phyloP scores from a whole-genome alignment of 495 filamentous ascomycete genomes.

The Xylaria palmicola region DNA sequence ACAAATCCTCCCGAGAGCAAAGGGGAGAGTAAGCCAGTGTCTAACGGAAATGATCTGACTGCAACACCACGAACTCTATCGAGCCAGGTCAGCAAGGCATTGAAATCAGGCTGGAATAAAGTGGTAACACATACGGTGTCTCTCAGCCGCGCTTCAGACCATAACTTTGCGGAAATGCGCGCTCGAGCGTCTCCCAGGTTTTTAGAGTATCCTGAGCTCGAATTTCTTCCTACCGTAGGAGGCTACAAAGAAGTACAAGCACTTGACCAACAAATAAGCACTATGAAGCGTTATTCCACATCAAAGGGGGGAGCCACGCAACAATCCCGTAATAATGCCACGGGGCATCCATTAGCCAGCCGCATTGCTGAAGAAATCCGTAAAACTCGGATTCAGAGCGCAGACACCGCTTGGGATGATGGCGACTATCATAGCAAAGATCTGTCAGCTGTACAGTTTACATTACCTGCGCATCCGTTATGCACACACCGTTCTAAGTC shows the following conservation, averaged over 20 bases:
- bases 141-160: slow-evolving; percentile 8
- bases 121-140: slow-evolving; percentile 25
- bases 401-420: slow-evolving; percentile 8
- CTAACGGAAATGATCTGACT: slow-evolving; percentile 12
- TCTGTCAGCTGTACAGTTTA: neutral
- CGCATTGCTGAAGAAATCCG: slow-evolving; percentile 27
- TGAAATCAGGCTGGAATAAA: slow-evolving; percentile 34
- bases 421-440: neutral
- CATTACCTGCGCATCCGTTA: slow-evolving; percentile 1
- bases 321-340: slow-evolving; percentile 11
- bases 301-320: slow-evolving; percentile 6
- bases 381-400: slow-evolving; percentile 20
- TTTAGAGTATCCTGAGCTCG: slow-evolving; percentile 39
- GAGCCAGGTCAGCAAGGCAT: slow-evolving; percentile 30
- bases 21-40: slow-evolving; percentile 5
- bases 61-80: slow-evolving; percentile 24
- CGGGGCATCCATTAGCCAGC: slow-evolving; percentile 17
- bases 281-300: slow-evolving; percentile 30
- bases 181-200: slow-evolving; percentile 11
- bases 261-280: slow-evolving; percentile 33
- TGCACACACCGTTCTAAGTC: slow-evolving; percentile 5
- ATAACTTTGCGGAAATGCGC: slow-evolving; percentile 14
- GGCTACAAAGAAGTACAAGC: slow-evolving; percentile 33
- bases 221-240: slow-evolving; percentile 30
- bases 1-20: slow-evolving; percentile 12